Evolutionary conservation across 2,329 filamentous ascomycete genomes (phyloP).

Genomic region (Venturia nashicola): DNA sequence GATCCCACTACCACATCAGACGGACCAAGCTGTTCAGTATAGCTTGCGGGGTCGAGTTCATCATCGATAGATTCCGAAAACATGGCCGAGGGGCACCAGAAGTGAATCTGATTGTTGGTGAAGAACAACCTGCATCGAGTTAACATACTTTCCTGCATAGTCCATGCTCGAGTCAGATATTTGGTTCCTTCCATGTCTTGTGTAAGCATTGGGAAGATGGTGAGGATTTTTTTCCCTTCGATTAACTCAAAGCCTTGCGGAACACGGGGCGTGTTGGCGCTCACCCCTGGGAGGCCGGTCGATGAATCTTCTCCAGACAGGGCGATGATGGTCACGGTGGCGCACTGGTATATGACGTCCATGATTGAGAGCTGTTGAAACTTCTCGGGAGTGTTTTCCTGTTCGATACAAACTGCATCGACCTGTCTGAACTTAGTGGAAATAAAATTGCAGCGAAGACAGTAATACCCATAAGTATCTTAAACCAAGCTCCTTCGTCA

Average conservation of each 20-base stretch:
- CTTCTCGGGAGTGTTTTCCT: neutral
- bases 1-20: neutral
- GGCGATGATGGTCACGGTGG: neutral
- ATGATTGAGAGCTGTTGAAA: constrained; percentile 1
- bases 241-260: neutral
- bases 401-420: constrained; percentile 1
- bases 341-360: constrained; percentile 6
- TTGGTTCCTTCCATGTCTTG: neutral
- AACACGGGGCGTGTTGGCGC: neutral
- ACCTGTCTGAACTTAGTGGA: neutral
- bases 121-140: constrained; percentile 1
- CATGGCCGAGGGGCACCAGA: constrained; percentile 1
- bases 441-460: neutral
- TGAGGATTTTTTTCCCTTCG: neutral
- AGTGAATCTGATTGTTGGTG: neutral
- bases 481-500: neutral
- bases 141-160: constrained; percentile 4
- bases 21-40: neutral
- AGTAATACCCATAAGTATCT: constrained; percentile 1
- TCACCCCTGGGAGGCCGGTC: constrained; percentile 3
- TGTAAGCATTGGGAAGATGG: neutral
- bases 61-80: constrained; percentile 4
- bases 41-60: neutral
- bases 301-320: neutral
- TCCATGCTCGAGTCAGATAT: constrained; percentile 6